Evolutionary conservation across 2,329 filamentous ascomycete genomes (phyloP), one percentile per base, ranked within the genome.

Genomic region (Drechslerella dactyloides): DNA sequence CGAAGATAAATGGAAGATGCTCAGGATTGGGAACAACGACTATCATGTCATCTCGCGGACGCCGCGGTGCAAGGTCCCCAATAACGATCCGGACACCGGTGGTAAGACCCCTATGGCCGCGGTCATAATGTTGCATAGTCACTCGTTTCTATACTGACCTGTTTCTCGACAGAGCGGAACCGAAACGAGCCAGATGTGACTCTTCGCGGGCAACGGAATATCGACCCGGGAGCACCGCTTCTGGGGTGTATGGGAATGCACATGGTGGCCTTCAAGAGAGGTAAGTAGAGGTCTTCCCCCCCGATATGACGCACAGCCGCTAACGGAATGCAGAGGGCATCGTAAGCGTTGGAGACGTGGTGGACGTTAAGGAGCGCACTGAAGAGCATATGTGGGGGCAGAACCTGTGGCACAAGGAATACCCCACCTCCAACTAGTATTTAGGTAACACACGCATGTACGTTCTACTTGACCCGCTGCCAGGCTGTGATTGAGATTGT

Each of bases 1-100:
- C 17, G 89, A 93, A 78, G 89, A 92, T 59, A 81, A 81, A 7
- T 92, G 89, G 89, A 87, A 85, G 73, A 82, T 80, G 27, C 82
- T 90, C 40, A 79, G 74, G 78, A 80, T 27, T 11, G 65, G 66
- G 15, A 62, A 48, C n/a, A 58, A 40, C 3, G 53, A 68, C 24
- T 73, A 68, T 23, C 62, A 68, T n/a, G 69, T 73, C 15, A 73
- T 73, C 6, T 62, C 61, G 8, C 57, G 69, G n/a, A 58, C 69
- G 5, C 62, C 69, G 8, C 61, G 69, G 24, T 73, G 69, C 30
- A 73, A 73, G 23, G 69, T 73, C 13, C 69, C 69, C 0, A 73
- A 73, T 35, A 73, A 73, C 24, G 44, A 73, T 24, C 69, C 69
- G 11, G 69, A 73, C 5, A 73, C 69, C 8, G 69, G 69, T 15